phyloP scores from a whole-genome alignment of 192 early-diverging fungal genomes.

The Coemansia guatemalensis region DNA sequence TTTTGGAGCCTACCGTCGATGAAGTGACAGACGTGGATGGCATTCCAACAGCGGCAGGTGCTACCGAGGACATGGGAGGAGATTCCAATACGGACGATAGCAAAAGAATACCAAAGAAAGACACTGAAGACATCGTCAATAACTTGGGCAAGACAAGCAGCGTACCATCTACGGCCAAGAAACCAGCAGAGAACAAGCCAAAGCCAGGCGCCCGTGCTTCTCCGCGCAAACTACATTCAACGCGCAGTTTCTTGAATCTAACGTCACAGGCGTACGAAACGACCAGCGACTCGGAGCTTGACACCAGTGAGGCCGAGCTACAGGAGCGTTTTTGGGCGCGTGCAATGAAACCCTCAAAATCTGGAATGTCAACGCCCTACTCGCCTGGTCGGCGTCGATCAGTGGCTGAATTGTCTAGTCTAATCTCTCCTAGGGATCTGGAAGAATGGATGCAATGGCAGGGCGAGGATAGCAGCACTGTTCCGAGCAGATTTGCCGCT shows the following conservation, averaged over 20 bases:
- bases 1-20: no score
- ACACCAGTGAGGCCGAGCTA: conserved; percentile 30
- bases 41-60: no score
- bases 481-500: no score
- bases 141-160: neutral
- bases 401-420: conserved; percentile 37
- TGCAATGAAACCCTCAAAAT: conserved; percentile 47
- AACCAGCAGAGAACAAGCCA: neutral
- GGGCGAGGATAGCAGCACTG: conserved; percentile 8
- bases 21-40: no score
- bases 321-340: conserved; percentile 50
- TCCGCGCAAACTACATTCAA: conserved; percentile 22
- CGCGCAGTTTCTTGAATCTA: conserved; percentile 26
- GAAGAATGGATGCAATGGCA: conserved; percentile 55
- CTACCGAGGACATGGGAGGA: no score
- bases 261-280: conserved; percentile 29
- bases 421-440: conserved; percentile 44
- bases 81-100: no score
- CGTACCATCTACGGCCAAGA: neutral
- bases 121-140: no score
- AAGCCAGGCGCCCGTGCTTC: conserved; percentile 10
- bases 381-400: conserved; percentile 47
- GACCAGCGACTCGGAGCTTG: conserved; percentile 37
- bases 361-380: conserved; percentile 41
- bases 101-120: no score